Evolutionary conservation across 2,329 filamentous ascomycete species (phyloP).

Genomic region (Tolypocladium pustulatum): DNA sequence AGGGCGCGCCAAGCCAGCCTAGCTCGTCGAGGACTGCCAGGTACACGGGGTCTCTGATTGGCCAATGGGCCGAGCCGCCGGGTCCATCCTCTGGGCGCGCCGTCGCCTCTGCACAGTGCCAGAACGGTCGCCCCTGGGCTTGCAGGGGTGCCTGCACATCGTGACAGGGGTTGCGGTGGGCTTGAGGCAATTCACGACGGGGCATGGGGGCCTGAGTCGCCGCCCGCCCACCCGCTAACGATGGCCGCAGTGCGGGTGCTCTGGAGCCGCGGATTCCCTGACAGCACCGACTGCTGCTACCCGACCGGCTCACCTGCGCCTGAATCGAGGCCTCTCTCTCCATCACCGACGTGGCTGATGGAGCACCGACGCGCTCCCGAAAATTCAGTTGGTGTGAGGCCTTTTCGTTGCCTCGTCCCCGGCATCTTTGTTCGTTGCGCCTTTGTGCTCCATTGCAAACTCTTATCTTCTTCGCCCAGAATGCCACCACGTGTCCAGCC

Average conservation of each 20-base stretch:
- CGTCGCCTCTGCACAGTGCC: neutral
- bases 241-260: neutral
- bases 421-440: neutral
- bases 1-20: neutral
- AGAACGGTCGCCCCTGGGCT: too few species aligned
- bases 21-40: neutral
- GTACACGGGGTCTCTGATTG: slow-evolving; percentile 3
- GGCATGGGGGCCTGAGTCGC: neutral
- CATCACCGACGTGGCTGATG: neutral
- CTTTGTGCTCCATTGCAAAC: neutral
- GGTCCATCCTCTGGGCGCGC: neutral
- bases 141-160: neutral
- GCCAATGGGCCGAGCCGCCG: neutral
- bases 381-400: slow-evolving; percentile 4
- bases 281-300: neutral
- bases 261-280: neutral
- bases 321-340: neutral
- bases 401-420: neutral
- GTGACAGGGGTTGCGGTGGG: neutral
- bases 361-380: neutral
- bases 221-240: neutral
- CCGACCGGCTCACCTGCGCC: neutral
- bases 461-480: neutral
- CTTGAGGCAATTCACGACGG: neutral
- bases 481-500: neutral